Evolutionary conservation across 2,329 filamentous ascomycete genomes (phyloP).

Genomic region (Talaromyces sp.): DNA sequence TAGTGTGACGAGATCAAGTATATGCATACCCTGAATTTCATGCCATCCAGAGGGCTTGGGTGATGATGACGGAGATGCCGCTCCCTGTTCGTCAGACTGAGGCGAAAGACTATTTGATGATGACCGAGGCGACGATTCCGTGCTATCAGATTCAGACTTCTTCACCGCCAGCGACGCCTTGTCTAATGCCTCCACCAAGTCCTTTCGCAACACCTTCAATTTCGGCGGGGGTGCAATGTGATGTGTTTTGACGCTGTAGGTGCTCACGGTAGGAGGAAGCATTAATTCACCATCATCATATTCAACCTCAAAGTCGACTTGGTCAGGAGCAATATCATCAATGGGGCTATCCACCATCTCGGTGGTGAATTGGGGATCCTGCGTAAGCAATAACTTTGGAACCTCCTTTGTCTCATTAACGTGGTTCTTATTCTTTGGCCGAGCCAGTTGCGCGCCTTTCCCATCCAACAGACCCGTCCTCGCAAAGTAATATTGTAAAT

Average conservation of each 20-base stretch:
- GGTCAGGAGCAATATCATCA: constrained; percentile 33
- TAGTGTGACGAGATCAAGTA: constrained; percentile 87
- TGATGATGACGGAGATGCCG: constrained; percentile 27
- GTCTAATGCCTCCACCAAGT: constrained; percentile 64
- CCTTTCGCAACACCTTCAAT: constrained; percentile 70
- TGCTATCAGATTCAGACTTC: constrained; percentile 37
- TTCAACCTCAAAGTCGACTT: constrained; percentile 51
- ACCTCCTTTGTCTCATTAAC: constrained; percentile 29
- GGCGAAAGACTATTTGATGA: constrained; percentile 29
- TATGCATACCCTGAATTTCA: constrained; percentile 85
- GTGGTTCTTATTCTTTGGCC: constrained; percentile 56
- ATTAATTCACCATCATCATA: constrained; percentile 66
- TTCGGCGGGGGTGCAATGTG: constrained; percentile 81
- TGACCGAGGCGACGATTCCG: constrained; percentile 28
- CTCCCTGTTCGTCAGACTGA: constrained; percentile 21
- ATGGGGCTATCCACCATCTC: constrained; percentile 54
- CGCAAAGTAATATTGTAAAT: constrained; percentile 98
- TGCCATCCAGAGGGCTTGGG: constrained; percentile 63
- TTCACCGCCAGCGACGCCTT: constrained; percentile 67
- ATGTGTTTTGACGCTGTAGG: constrained; percentile 82
- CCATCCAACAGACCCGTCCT: constrained; percentile 89
- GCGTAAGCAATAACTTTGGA: constrained; percentile 40
- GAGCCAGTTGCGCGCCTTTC: constrained; percentile 81
- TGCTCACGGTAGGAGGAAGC: constrained; percentile 95
- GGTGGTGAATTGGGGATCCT: constrained; percentile 35